Evolutionary conservation across 2,329 filamentous ascomycete species (phyloP).

Genomic region (Dothistroma septosporum): DNA sequence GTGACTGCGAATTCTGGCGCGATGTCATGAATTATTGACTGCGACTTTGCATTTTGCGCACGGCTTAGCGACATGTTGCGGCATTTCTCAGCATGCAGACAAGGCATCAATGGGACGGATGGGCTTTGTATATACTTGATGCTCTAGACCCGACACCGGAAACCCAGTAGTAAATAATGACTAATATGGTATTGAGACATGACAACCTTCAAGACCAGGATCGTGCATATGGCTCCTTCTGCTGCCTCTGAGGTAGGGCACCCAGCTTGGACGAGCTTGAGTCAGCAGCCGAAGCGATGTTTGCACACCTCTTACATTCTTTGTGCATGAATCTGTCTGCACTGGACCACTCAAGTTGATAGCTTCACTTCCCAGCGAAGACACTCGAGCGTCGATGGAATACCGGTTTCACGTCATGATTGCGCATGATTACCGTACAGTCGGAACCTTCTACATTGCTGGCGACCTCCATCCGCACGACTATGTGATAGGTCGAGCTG

Average conservation of each 20-base stretch:
- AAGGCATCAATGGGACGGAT: not conserved
- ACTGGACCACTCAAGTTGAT: too few species aligned
- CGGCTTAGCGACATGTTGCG: not conserved
- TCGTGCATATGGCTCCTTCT: not conserved
- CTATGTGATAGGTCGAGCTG: too few species aligned
- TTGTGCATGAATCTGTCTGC: too few species aligned
- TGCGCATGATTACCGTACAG: too few species aligned
- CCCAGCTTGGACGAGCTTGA: not conserved
- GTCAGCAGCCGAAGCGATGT: not conserved
- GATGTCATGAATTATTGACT: slow-evolving; percentile 4
- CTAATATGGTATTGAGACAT: slow-evolving; percentile 10
- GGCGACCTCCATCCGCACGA: too few species aligned
- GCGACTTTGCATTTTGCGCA: slow-evolving; percentile 6
- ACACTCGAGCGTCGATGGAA: too few species aligned
- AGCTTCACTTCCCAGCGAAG: not conserved
- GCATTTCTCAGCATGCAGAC: not conserved
- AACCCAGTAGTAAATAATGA: slow-evolving; percentile 17
- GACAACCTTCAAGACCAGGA: not conserved
- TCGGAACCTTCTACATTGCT: too few species aligned
- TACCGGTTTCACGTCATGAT: too few species aligned
- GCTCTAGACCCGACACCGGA: slow-evolving; percentile 1
- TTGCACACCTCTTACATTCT: too few species aligned
- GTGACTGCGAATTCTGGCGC: not conserved
- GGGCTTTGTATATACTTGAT: slow-evolving; percentile 8
- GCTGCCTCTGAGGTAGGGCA: not conserved